Conservation (phyloP, 805 yeast genomes). For the Saccharomycopsis selenospora region DNA sequence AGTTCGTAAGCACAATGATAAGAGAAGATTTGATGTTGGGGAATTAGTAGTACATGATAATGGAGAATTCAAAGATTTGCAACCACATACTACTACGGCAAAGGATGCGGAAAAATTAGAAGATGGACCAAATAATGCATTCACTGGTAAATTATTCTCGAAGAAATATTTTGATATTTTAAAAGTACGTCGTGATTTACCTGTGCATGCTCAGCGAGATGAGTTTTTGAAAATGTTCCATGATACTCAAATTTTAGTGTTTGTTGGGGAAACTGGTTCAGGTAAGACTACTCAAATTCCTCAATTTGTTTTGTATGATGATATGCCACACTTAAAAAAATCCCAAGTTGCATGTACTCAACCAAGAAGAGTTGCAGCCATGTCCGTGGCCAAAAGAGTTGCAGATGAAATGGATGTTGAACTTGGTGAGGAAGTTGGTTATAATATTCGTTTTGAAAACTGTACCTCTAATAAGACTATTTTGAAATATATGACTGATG, state of each 20-base stretch:
- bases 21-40: not conserved
- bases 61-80: slow-evolving; percentile 37
- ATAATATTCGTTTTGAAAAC: slow-evolving; percentile 89
- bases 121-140: slow-evolving; percentile 59
- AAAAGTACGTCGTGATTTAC: slow-evolving; percentile 73
- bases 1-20: slow-evolving; percentile 18
- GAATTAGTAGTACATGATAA: slow-evolving; percentile 12
- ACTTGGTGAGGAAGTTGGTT: slow-evolving; percentile 93
- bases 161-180: slow-evolving; percentile 72
- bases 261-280: slow-evolving; percentile 98
- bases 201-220: slow-evolving; percentile 88
- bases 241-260: slow-evolving; percentile 86
- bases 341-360: slow-evolving; percentile 91
- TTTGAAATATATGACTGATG: slow-evolving; percentile 95
- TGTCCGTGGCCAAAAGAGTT: slow-evolving; percentile 96
- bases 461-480: slow-evolving; percentile 74
- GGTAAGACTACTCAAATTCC: slow-evolving; percentile 95
- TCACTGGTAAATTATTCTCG: slow-evolving; percentile 60
- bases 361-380: slow-evolving; percentile 77
- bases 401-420: slow-evolving; percentile 95
- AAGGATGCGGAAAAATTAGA: slow-evolving; percentile 54
- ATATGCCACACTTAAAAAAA: slow-evolving; percentile 79
- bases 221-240: slow-evolving; percentile 84
- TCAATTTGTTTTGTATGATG: slow-evolving; percentile 70
- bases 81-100: slow-evolving; percentile 61